These are phyloP conservation scores for Lignosus rhinocerotis DNA, from an alignment of 1,284 basidiomycete species.

Conservation along the genomic window DNA sequence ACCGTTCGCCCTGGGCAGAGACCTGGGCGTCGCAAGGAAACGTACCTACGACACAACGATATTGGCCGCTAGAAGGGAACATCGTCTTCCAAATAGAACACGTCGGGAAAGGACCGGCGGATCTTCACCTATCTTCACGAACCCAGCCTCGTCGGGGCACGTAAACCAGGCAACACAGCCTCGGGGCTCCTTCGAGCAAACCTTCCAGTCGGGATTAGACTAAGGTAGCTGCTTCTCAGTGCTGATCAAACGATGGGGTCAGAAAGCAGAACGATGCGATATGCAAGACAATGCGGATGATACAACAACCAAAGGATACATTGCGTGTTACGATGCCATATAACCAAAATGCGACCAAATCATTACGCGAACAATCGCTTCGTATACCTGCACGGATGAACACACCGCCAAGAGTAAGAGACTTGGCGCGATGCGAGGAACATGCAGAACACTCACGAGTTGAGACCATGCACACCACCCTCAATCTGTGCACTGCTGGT, in stretches of 20 bases:
- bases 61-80: background rate
- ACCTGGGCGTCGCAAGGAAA: background rate
- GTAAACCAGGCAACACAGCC: background rate
- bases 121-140: background rate
- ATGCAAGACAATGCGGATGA: conserved; percentile 13
- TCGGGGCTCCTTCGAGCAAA: background rate
- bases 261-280: background rate
- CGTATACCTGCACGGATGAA: conserved; percentile 27
- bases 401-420: conserved; percentile 6
- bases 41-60: background rate
- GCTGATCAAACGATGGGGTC: background rate
- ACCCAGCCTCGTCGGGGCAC: background rate
- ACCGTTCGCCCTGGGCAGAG: background rate
- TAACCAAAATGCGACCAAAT: conserved; percentile 1
- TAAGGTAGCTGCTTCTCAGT: background rate
- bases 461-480: conserved; percentile 92
- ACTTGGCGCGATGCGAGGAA: conserved; percentile 11
- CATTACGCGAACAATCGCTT: conserved; percentile 31
- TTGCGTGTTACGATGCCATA: conserved; percentile 3
- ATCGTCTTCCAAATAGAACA: background rate
- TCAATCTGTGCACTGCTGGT: conserved; percentile 96
- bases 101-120: background rate
- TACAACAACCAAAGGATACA: conserved; percentile 21
- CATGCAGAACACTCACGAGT: conserved; percentile 60
- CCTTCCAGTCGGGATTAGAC: background rate